phyloP scores from a whole-genome alignment of 768 basidiomycete genomes.

The Boletales sp. region DNA sequence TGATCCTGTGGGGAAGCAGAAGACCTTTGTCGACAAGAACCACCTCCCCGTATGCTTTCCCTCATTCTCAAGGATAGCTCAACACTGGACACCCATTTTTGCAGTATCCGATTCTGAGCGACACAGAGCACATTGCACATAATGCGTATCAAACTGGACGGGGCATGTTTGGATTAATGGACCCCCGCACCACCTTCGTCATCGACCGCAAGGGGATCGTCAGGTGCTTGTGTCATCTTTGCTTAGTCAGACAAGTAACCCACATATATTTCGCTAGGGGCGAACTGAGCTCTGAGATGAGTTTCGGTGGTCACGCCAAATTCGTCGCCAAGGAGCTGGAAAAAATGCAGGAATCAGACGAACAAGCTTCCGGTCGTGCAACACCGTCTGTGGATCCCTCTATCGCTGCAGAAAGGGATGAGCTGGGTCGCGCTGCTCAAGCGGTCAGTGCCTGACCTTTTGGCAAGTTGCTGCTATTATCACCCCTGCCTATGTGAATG shows the following conservation, averaged over 20 bases:
- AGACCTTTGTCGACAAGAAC: constrained; percentile 68
- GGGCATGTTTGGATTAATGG: constrained; percentile 60
- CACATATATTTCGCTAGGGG: constrained; percentile 38
- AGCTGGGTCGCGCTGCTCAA: constrained; percentile 21
- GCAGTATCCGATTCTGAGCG: constrained; percentile 79
- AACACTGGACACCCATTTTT: neutral
- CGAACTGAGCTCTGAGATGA: constrained; percentile 55
- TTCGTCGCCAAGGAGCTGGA: constrained; percentile 70
- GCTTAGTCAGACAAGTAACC: neutral
- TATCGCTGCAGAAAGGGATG: constrained; percentile 9
- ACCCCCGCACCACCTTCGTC: constrained; percentile 70
- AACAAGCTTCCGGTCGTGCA: neutral
- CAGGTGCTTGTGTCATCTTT: constrained; percentile 37
- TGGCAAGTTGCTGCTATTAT: no score
- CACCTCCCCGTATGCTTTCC: constrained; percentile 52
- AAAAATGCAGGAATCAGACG: constrained; percentile 32
- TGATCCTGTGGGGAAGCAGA: constrained; percentile 71
- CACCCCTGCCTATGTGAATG: no score
- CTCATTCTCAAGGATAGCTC: neutral
- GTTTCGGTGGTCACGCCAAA: constrained; percentile 62
- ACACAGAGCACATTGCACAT: constrained; percentile 56
- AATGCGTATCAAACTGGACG: constrained; percentile 65
- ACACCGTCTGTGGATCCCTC: constrained; percentile 6
- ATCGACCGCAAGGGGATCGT: constrained; percentile 70
- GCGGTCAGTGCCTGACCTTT: constrained; percentile 12